Conservation (phyloP, 495 filamentous ascomycete genomes). For the Lophiotrema nucula region DNA sequence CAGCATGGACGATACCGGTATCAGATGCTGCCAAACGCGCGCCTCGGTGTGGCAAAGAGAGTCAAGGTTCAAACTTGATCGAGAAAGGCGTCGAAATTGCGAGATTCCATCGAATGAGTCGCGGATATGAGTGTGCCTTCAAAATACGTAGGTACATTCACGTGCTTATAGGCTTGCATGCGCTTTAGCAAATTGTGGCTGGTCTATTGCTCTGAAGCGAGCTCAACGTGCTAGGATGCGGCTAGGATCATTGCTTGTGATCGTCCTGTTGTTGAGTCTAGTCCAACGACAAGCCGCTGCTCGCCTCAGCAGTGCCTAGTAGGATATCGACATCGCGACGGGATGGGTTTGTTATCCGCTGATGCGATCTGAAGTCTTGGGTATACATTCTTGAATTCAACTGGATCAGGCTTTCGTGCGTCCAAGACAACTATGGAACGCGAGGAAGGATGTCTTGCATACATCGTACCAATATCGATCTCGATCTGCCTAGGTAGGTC, state of each 20-base stretch:
- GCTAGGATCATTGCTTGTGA: constrained; percentile 5
- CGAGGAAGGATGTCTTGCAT: too few relatives aligned
- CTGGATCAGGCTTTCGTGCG: too few relatives aligned
- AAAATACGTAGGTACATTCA: neutral
- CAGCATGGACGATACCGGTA: neutral
- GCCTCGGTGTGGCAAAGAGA: constrained; percentile 18
- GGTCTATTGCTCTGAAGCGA: constrained; percentile 15
- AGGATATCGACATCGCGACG: too few relatives aligned
- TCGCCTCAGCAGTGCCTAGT: neutral
- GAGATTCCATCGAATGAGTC: too few relatives aligned
- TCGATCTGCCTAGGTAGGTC: too few relatives aligned
- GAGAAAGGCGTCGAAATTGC: neutral
- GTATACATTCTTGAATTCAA: too few relatives aligned
- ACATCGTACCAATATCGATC: too few relatives aligned
- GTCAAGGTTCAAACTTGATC: neutral
- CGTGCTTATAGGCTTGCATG: constrained; percentile 1
- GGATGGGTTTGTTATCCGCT: too few relatives aligned
- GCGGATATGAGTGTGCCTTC: neutral
- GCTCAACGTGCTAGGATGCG: constrained; percentile 24
- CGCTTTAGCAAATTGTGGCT: neutral
- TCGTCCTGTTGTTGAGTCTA: constrained; percentile 23
- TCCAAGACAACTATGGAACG: too few relatives aligned
- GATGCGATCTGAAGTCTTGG: too few relatives aligned
- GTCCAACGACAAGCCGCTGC: constrained; percentile 6
- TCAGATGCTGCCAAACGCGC: constrained; percentile 20